Evolutionary conservation across 1,284 basidiomycete species (phyloP).

Genomic region (Ganoderma boninense): DNA sequence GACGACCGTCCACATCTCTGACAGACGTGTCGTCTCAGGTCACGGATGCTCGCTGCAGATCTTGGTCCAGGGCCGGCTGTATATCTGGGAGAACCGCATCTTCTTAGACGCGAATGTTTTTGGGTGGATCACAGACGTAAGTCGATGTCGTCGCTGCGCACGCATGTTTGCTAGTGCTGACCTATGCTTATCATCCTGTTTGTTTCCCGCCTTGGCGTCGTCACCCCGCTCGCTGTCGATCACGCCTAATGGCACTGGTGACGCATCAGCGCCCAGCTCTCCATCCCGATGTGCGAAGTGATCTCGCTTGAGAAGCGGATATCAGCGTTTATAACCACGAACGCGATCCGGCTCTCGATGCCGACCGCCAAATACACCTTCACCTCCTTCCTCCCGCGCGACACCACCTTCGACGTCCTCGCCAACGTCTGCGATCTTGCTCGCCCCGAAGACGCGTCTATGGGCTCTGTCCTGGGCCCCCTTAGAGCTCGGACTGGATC

Average conservation of each 20-base stretch:
- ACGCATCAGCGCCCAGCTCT: constrained; percentile 63
- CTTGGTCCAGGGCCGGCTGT: constrained; percentile 93
- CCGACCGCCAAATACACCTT: constrained; percentile 89
- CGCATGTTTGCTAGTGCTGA: neutral
- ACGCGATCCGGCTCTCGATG: constrained; percentile 93
- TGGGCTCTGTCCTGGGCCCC: constrained; percentile 83
- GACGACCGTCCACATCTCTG: neutral
- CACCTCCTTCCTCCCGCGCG: constrained; percentile 95
- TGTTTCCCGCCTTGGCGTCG: neutral
- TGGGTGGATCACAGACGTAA: constrained; percentile 96
- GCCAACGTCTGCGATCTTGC: constrained; percentile 96
- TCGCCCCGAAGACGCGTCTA: constrained; percentile 74
- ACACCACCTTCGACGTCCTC: constrained; percentile 96
- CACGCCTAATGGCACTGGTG: constrained; percentile 7
- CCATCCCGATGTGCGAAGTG: constrained; percentile 93
- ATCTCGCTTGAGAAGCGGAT: constrained; percentile 94
- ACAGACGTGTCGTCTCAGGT: constrained; percentile 61
- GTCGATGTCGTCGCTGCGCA: constrained; percentile 49
- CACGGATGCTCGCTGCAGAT: constrained; percentile 98
- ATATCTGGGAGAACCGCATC: constrained; percentile 98
- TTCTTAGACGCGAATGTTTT: constrained; percentile 99
- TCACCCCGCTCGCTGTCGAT: too few relatives aligned
- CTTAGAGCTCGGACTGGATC: constrained; percentile 93
- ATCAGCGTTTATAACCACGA: constrained; percentile 99
- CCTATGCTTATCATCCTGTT: constrained; percentile 1